Evolutionary conservation across 768 basidiomycete species (phyloP).

Genomic region (Mycena albidolilacea): DNA sequence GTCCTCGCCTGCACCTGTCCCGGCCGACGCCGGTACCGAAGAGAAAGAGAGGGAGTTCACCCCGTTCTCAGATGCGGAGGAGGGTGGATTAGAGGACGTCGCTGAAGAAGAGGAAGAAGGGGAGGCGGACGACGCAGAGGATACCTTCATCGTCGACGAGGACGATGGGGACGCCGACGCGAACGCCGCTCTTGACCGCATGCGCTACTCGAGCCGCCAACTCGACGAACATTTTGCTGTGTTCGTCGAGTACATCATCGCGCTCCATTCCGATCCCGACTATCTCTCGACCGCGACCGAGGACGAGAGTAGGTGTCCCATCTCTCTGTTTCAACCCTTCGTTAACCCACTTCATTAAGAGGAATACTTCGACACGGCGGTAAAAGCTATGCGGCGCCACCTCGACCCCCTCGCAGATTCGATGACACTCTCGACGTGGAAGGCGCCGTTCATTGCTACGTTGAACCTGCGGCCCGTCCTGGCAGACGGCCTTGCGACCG

Average conservation of each 20-base stretch:
- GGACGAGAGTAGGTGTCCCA: slow-evolving; percentile 30
- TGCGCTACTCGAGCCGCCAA: slow-evolving; percentile 38
- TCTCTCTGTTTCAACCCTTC: background rate
- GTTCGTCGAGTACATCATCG: slow-evolving; percentile 38
- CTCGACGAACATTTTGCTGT: slow-evolving; percentile 38
- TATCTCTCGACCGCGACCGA: slow-evolving; percentile 32
- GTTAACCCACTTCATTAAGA: slow-evolving; percentile 9
- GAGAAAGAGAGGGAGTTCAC: slow-evolving; percentile 34
- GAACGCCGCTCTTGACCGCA: slow-evolving; percentile 31
- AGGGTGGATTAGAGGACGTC: slow-evolving; percentile 22
- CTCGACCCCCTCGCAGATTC: slow-evolving; percentile 38
- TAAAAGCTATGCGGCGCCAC: slow-evolving; percentile 25
- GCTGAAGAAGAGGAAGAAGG: slow-evolving; percentile 18
- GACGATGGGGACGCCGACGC: slow-evolving; percentile 35
- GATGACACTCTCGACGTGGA: slow-evolving; percentile 35
- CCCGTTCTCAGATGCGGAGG: slow-evolving; percentile 33
- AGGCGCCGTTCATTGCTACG: slow-evolving; percentile 38
- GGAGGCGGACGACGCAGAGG: slow-evolving; percentile 11
- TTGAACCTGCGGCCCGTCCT: slow-evolving; percentile 35
- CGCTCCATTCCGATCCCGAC: slow-evolving; percentile 33
- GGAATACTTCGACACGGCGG: slow-evolving; percentile 35
- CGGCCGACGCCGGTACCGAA: slow-evolving; percentile 14
- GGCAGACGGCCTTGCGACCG: slow-evolving; percentile 23
- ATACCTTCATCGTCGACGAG: slow-evolving; percentile 36
- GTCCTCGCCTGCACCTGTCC: slow-evolving; percentile 36